Conservation (phyloP, 108 stramenopile genomes). For the Nitzschia sp. region DNA sequence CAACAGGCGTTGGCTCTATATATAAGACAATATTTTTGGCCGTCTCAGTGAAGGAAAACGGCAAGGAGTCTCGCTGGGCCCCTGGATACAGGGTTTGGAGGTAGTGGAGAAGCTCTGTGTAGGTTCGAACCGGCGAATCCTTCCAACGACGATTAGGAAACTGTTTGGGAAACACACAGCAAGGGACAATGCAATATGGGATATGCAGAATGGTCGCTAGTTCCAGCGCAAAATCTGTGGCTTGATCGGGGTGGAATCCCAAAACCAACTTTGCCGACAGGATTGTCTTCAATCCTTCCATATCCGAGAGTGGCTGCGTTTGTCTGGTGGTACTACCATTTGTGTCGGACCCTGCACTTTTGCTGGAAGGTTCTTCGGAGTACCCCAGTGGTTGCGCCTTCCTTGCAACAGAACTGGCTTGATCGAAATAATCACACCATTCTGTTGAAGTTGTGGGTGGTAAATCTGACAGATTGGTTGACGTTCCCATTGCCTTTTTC, state of each 20-base stretch:
- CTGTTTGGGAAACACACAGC: conserved; percentile 75
- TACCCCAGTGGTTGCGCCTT: conserved; percentile 35
- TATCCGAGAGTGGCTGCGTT: background rate
- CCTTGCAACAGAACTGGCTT: conserved; percentile 14
- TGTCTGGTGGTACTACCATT: no score
- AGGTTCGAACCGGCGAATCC: conserved; percentile 36
- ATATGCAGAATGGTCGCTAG: conserved; percentile 52
- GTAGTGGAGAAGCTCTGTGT: conserved; percentile 57
- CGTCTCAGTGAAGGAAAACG: conserved; percentile 59
- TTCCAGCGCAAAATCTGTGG: conserved; percentile 77
- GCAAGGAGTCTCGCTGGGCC: conserved; percentile 27
- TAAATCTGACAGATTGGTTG: conserved; percentile 1
- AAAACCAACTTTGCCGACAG: conserved; percentile 48
- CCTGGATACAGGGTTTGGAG: conserved; percentile 33
- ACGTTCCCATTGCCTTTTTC: background rate
- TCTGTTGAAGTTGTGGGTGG: background rate
- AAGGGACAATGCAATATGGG: conserved; percentile 71
- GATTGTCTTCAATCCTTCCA: conserved; percentile 7
- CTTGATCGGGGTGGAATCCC: conserved; percentile 91
- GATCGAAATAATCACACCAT: conserved; percentile 44
- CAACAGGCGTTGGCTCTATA: conserved; percentile 27
- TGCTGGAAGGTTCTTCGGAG: conserved; percentile 8
- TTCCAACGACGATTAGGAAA: conserved; percentile 55
- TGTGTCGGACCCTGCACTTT: background rate
- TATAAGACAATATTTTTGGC: conserved; percentile 67